Base-by-base conservation (phyloP, 2,329 filamentous ascomycete species). In the Chaetomium sp. region DNA sequence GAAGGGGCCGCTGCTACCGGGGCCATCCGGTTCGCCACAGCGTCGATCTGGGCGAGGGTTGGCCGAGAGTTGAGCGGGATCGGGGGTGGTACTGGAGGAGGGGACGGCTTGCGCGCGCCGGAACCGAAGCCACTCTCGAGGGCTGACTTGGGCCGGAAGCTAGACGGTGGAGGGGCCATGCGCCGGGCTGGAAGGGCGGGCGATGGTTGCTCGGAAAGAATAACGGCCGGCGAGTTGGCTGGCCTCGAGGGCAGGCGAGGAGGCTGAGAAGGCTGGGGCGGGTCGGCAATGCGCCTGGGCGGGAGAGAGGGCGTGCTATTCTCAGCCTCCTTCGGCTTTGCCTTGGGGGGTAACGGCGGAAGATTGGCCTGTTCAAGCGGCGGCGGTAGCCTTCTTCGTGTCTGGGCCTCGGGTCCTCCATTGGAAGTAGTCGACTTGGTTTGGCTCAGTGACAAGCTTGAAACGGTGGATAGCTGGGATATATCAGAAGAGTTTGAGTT, bases 201-300 rank as follows among this genome's bases (percentile, higher is more conserved):
- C 82, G 87, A 21, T 81, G 90, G 69, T 85, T 91, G 63, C 79
- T 90, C 77, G 84, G 89, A 62, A 21, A 72, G 70, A 12, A 70
- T 65, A 42, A 70, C 65, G n/a, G 69, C 64, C 1, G 74, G 70
- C 13, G 76, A 74, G 62, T 74, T 80, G n/a, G 68, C 74, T 38
- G 82, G 80, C 62, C 82, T 77, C n/a, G 81, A 80, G 3, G 84
- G 84, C 19, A 85, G 71, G 57, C 81, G 80, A 7, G 84, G 83
- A 33, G 82, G 82, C 25, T 83, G 75, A 27, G 71, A 75, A 0
- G 83, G 82, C 53, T 75, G 51, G 4, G 76, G 56, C 25, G 69
- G 60, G 67, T 70, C 64, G 71, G 74, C 56, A 74, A 77, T n/a
- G 79, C 69, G 59, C 55, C 78, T 77, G n/a, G 74, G 72, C 1